These are phyloP conservation scores for Toxicodendron radicans DNA, from an alignment of 345 rosid genomes.

Conservation along the genomic window DNA sequence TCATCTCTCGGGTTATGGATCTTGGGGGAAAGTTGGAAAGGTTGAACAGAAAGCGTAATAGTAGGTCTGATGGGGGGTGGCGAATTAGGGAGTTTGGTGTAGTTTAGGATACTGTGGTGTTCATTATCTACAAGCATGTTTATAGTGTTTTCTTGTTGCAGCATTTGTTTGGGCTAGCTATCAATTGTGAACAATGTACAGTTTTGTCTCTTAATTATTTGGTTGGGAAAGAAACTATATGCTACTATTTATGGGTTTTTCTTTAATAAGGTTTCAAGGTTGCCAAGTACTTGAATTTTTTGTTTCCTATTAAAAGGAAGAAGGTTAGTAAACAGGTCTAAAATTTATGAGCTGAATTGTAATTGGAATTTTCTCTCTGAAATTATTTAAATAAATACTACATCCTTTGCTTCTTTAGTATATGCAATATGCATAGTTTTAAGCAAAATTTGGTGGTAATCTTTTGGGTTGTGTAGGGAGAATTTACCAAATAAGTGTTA, in stretches of 20 bases:
- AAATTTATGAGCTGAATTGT: no score
- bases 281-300: not conserved
- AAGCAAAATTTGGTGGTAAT: no score
- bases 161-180: slow-evolving; percentile 2
- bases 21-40: not conserved
- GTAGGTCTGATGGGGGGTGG: not conserved
- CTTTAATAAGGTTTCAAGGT: not conserved
- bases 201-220: slow-evolving; percentile 27
- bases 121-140: slow-evolving; percentile 9
- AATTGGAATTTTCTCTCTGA: no score
- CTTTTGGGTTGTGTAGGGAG: no score
- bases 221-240: slow-evolving; percentile 9
- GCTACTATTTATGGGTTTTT: not conserved
- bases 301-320: no score
- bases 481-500: no score
- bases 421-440: no score
- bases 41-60: not conserved
- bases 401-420: no score
- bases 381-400: no score
- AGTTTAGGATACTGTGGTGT: not conserved
- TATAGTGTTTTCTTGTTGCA: slow-evolving; percentile 19
- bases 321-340: no score
- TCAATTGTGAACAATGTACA: slow-evolving; percentile 47
- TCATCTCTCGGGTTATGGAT: not conserved
- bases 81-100: not conserved